A percentile compares a stretch with the other conserved stretches of the same genome.
Conservation (phyloP, 2,329 filamentous ascomycete species). For the Sporothrix curviconia region DNA sequence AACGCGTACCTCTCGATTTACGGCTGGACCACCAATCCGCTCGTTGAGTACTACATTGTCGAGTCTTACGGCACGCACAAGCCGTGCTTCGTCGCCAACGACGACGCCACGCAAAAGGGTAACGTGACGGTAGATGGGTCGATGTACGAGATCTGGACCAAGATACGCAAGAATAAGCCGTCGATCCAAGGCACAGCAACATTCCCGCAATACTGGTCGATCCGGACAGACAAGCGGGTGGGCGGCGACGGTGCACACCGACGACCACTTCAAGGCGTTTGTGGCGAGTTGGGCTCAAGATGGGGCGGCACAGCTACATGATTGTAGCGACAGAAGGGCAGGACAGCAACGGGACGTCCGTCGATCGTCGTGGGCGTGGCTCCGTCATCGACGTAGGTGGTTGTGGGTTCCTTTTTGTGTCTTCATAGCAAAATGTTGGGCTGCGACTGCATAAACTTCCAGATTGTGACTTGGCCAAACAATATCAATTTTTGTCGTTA, state of each 20-base stretch:
- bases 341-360: constrained; percentile 41
- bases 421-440: too few relatives aligned
- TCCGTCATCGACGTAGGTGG: constrained; percentile 5
- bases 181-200: constrained; percentile 41
- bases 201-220: constrained; percentile 45
- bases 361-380: constrained; percentile 31
- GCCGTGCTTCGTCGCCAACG: constrained; percentile 11
- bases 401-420: background rate
- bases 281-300: constrained; percentile 33
- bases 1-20: constrained; percentile 32
- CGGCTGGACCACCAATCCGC: constrained; percentile 18
- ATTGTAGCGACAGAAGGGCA: constrained; percentile 44
- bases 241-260: constrained; percentile 41
- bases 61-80: constrained; percentile 19
- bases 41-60: constrained; percentile 20
- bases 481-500: too few relatives aligned
- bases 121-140: constrained; percentile 28
- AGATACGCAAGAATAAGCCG: constrained; percentile 33
- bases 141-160: constrained; percentile 30
- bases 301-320: constrained; percentile 41
- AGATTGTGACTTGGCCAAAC: too few relatives aligned
- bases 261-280: constrained; percentile 45
- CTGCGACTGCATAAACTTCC: too few relatives aligned
- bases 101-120: constrained; percentile 29
- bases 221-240: constrained; percentile 43